phyloP scores from a whole-genome alignment of 345 rosid species.

The Ricinus communis region DNA sequence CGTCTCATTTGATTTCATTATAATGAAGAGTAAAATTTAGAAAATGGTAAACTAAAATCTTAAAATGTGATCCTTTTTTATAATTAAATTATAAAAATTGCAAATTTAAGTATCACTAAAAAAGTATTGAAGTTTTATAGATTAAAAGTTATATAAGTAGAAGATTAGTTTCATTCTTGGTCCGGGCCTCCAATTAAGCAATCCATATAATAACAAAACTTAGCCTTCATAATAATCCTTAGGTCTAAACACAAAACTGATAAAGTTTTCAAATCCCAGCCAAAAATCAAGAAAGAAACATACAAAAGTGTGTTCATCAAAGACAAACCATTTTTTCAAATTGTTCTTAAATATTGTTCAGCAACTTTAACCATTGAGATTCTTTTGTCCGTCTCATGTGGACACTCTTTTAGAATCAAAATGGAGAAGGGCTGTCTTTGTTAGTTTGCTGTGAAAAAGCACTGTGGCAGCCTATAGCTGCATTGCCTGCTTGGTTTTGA shows the following conservation, averaged over 20 bases:
- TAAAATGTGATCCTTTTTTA: conserved; percentile 11
- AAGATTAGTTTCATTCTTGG: too few relatives aligned
- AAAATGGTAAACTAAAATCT: conserved; percentile 17
- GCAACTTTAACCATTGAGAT: background rate
- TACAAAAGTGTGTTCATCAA: background rate
- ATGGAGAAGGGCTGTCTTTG: conserved; percentile 9
- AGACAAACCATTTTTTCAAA: background rate
- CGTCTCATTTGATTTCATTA: background rate
- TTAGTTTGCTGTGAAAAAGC: too few relatives aligned
- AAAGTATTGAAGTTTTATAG: too few relatives aligned
- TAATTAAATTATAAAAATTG: too few relatives aligned
- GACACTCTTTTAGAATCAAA: conserved; percentile 16
- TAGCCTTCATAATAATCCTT: too few relatives aligned
- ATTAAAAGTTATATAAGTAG: too few relatives aligned
- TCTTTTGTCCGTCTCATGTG: conserved; percentile 3
- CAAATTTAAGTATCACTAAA: too few relatives aligned
- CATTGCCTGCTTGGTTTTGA: background rate
- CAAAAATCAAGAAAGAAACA: background rate
- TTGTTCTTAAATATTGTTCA: background rate
- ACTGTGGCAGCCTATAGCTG: background rate
- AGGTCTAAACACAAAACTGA: conserved; percentile 9
- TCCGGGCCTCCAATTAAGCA: background rate
- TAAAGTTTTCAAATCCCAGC: conserved; percentile 10
- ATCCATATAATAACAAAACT: background rate
- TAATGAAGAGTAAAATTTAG: conserved; percentile 11